Base-by-base conservation (phyloP, 192 early-diverging fungal species). In the Chytriomyces confervae region DNA sequence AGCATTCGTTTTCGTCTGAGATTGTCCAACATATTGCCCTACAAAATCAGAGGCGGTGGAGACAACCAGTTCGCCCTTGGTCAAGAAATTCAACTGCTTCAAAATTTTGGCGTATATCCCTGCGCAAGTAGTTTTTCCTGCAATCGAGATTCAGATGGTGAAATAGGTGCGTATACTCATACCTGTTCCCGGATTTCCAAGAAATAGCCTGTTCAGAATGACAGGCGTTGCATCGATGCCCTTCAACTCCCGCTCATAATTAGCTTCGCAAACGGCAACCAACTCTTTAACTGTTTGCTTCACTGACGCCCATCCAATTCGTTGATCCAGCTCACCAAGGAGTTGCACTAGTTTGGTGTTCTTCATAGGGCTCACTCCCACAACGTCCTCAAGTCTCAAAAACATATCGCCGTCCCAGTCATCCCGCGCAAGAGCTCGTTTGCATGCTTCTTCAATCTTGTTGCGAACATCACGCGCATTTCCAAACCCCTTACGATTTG, bases 391-490 rank as follows among this genome's bases (percentile, higher is more conserved):
- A 10, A 80, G 20, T 7, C 9, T 24, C 49, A 83, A 36, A 1
- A 60, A 7, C 71, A 81, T 61, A 9, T 62, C 50, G 1, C 77
- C 82, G 43, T 61, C 51, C 46, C 76, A 83, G 27, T 8, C 57
- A 13, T 80, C 78, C 13, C 77, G 67, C 18, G 82, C 23, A 68
- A 84, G 64, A 9, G 82, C 82, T 50, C 69, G 72, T 49, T 76
- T 83, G 45, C 45, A 47, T 16, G 49, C 73, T 43, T 80, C 77
- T 66, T 83, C 82, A n/a, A 83, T 18, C 51, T 62, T 69, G 49
- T 79, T 50, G 6, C 82, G 44, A 16, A 83, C 82, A n/a, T 80
- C 66, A n/a, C 82, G 64, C 43, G 82, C 82, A 45, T 83, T 83
- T 43, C 82, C 82, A 63, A 83, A 83, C 23, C 82, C 82, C 48